phyloP scores from a whole-genome alignment of 495 filamentous ascomycete species.

The Jackrogersella minutella region DNA sequence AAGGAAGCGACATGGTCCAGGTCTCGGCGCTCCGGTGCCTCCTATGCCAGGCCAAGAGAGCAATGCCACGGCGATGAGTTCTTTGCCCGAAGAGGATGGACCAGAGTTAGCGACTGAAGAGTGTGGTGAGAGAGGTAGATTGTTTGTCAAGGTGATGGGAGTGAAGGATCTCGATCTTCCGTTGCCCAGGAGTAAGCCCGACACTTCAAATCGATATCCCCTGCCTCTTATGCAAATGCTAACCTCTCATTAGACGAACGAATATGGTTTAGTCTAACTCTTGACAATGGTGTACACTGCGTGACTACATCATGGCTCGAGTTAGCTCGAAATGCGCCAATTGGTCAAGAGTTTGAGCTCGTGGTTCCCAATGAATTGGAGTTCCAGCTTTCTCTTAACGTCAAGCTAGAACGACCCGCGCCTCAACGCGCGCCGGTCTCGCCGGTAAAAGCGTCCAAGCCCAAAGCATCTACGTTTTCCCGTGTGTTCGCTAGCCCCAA shows the following conservation, averaged over 20 bases:
- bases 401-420: constrained; percentile 85
- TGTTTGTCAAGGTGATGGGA: constrained; percentile 97
- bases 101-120: constrained; percentile 69
- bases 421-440: constrained; percentile 59
- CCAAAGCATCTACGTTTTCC: constrained; percentile 85
- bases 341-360: constrained; percentile 97
- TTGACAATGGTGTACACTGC: constrained; percentile 97
- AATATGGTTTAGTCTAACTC: constrained; percentile 89
- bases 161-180: constrained; percentile 95
- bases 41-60: constrained; percentile 90
- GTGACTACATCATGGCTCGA: constrained; percentile 97
- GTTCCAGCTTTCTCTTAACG: constrained; percentile 95
- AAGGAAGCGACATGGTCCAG: constrained; percentile 61
- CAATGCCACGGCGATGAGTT: constrained; percentile 67
- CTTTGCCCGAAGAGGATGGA: constrained; percentile 64
- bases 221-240: constrained; percentile 31
- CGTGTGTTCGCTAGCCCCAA: constrained; percentile 92
- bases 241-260: constrained; percentile 70
- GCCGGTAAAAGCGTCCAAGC: constrained; percentile 65
- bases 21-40: constrained; percentile 67
- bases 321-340: constrained; percentile 89
- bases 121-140: constrained; percentile 84
- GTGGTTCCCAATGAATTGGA: constrained; percentile 96
- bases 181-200: constrained; percentile 79
- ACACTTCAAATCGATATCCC: constrained; percentile 8